Percentiles rank a stretch among this genome's conserved stretches.
These are phyloP conservation scores for Besnoitia besnoiti DNA, from an alignment of 169 alveolate genomes.

Conservation along the genomic window DNA sequence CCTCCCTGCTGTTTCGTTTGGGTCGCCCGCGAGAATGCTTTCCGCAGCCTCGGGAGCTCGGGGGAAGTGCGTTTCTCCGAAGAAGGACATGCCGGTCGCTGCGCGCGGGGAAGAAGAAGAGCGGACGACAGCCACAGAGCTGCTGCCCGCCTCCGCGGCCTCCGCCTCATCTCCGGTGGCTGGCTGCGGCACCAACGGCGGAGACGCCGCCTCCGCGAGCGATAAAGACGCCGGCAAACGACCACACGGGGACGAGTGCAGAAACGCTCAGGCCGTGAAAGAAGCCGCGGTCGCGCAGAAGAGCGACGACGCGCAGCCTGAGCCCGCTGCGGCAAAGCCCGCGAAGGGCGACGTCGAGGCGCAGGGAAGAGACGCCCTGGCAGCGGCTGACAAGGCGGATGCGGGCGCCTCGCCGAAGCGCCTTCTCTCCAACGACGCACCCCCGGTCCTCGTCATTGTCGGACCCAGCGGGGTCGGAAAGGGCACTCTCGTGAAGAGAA, in stretches of 20 bases:
- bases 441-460: constrained; percentile 70
- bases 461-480: constrained; percentile 87
- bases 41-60: not conserved
- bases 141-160: not conserved
- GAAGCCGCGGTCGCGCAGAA: not conserved
- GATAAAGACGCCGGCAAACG: not conserved
- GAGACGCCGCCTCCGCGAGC: too few species aligned
- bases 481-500: constrained; percentile 76
- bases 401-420: not conserved
- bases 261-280: too few species aligned
- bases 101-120: not conserved
- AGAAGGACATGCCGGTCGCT: not conserved
- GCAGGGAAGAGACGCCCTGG: not conserved
- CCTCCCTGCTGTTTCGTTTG: not conserved
- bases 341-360: not conserved
- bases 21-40: not conserved
- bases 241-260: too few species aligned
- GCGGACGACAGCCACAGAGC: not conserved
- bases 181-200: too few species aligned
- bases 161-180: not conserved
- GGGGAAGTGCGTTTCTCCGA: too few species aligned
- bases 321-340: too few species aligned
- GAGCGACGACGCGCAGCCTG: too few species aligned
- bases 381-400: not conserved
- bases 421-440: not conserved